These are phyloP conservation scores for Penicillium hordei DNA, from an alignment of 2,329 filamentous ascomycete genomes.

Conservation along the genomic window DNA sequence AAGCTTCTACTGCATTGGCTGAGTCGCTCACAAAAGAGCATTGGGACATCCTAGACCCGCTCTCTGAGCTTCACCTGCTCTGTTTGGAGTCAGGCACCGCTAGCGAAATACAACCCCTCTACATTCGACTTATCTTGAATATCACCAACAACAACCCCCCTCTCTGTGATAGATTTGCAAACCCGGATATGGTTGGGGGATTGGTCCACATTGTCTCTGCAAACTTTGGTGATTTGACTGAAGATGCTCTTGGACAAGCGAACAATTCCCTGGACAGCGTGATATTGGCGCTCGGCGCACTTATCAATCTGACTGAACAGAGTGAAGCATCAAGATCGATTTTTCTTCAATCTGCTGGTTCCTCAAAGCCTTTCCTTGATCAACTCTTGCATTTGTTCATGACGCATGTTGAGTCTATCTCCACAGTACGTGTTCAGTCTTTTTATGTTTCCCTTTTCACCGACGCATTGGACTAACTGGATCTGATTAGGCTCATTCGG, in stretches of 20 bases:
- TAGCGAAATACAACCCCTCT: slow-evolving; percentile 35
- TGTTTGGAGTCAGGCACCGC: slow-evolving; percentile 19
- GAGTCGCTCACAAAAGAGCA: slow-evolving; percentile 29
- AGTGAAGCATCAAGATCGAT: slow-evolving; percentile 61
- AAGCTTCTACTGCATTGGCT: slow-evolving; percentile 37
- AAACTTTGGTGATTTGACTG: slow-evolving; percentile 32
- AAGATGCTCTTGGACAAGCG: slow-evolving; percentile 40
- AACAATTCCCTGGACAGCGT: slow-evolving; percentile 66
- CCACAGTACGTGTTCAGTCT: slow-evolving; percentile 58
- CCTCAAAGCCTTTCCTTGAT: slow-evolving; percentile 52
- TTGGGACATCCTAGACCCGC: slow-evolving; percentile 28
- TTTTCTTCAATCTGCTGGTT: slow-evolving; percentile 44
- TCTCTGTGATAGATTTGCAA: slow-evolving; percentile 68
- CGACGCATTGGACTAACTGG: slow-evolving; percentile 14
- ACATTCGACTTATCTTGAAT: slow-evolving; percentile 75
- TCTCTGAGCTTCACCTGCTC: slow-evolving; percentile 44
- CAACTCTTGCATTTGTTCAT: slow-evolving; percentile 65
- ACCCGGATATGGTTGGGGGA: slow-evolving; percentile 36
- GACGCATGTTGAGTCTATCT: slow-evolving; percentile 63
- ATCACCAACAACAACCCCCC: slow-evolving; percentile 76
- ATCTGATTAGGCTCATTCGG: slow-evolving; percentile 49
- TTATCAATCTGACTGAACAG: slow-evolving; percentile 86
- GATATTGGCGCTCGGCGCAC: slow-evolving; percentile 73
- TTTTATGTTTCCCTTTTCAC: not conserved
- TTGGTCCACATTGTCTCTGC: slow-evolving; percentile 40